Conservation (phyloP, 2,329 filamentous ascomycete genomes). For the Periglandula ipomoeae region DNA sequence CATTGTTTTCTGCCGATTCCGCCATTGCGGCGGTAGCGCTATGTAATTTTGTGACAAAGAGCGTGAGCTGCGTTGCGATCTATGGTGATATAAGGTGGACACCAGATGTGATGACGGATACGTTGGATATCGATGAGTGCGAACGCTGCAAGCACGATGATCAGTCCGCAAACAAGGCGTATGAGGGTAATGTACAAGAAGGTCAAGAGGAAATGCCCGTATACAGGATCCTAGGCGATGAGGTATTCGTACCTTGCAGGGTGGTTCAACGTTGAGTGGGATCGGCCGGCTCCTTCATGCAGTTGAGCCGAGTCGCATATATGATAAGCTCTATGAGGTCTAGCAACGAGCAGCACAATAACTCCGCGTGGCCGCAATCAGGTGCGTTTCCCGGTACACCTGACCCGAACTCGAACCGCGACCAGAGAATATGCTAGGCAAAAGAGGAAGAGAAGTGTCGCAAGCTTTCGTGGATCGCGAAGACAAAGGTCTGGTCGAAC, state of each 20-base stretch:
- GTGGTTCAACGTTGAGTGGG: neutral
- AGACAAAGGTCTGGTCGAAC: neutral
- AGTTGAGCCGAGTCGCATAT: neutral
- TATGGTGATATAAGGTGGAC: neutral
- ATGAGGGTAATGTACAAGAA: too few relatives aligned
- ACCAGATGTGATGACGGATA: neutral
- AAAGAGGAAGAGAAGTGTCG: neutral
- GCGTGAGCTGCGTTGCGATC: neutral
- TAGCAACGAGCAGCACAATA: neutral
- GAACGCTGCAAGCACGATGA: neutral
- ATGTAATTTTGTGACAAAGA: neutral
- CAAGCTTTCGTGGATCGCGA: neutral
- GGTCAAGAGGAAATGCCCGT: neutral
- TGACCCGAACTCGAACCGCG: neutral
- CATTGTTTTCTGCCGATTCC: constrained; percentile 13
- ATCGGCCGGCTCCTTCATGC: neutral
- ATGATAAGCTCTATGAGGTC: neutral
- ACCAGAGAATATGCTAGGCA: neutral
- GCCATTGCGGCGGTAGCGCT: constrained; percentile 14
- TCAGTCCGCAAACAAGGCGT: neutral
- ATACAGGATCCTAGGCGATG: neutral
- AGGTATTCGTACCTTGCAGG: constrained; percentile 1
- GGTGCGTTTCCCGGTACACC: neutral
- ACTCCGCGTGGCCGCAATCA: neutral
- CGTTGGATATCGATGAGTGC: neutral